Base-by-base conservation (phyloP, 257 asterid species). In the Solanum phureja region DNA sequence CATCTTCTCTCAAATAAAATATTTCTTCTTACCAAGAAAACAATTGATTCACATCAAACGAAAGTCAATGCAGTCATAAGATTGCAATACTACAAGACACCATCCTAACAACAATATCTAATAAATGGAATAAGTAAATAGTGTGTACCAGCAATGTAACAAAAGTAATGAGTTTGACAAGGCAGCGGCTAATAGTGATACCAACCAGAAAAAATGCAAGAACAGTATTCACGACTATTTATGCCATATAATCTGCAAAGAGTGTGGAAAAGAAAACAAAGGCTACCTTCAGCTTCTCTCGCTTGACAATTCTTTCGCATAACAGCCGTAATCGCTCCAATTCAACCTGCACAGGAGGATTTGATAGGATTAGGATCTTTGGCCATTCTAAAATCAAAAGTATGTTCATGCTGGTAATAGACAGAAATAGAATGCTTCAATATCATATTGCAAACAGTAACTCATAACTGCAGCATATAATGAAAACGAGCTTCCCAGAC, bases 261-360 rank as follows among this genome's bases (percentile, higher is more conserved):
- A 73, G 58, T 11, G 40, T 19, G 82, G 42, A 42, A 86, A 29
- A 34, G 58, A 44, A 46, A 34, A 38, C 38, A 82, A 72, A 52
- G 74, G 95, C 91, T 94, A 96, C 99, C 90, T 97, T 97, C 94
- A 95, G 87, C 91, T 97, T 97, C 94, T 97, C 99, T 88, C 99
- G 87, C 90, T 93, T 97, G 86, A 93, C 91, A 86, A 97, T 94
- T 92, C 99, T 94, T 88, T 97, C 99, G 83, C 99, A 97, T 77
- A 97, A 94, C 89, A 97, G 99, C 12, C 99, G 99, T 90, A 97
- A 87, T 86, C 98, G 94, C 94, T 97, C 99, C 93, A 97, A 89
- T 91, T 97, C 99, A 88, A 96, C 99, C 99, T 97, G 91, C 38
- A 92, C 24, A 49, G 86, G 73, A 71, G 56, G 87, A 86, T 76